Evolutionary conservation across 768 basidiomycete genomes (phyloP).

Genomic region (Sistotremastrum niveocremeum): DNA sequence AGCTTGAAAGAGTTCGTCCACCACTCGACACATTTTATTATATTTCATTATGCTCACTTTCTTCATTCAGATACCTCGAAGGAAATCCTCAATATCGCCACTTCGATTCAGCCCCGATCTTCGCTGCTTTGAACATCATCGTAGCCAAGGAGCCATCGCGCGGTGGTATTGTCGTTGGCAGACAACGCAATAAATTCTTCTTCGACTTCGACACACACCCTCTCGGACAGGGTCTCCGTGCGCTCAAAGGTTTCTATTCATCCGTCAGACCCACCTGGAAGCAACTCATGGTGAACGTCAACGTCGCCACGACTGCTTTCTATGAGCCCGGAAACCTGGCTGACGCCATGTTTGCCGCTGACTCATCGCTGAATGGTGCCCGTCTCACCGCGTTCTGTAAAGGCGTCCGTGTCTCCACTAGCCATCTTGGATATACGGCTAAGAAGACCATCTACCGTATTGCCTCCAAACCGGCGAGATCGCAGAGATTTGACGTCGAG

Average conservation of each 20-base stretch:
- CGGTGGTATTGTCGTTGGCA: constrained; percentile 46
- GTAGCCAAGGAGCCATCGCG: constrained; percentile 39
- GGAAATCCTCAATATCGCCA: constrained; percentile 41
- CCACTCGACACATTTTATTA: background rate
- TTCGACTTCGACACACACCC: constrained; percentile 23
- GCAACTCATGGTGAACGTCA: constrained; percentile 42
- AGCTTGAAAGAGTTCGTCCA: constrained; percentile 24
- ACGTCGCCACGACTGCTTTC: constrained; percentile 37
- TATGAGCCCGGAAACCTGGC: constrained; percentile 45
- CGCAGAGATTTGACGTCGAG: constrained; percentile 44
- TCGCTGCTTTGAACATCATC: constrained; percentile 54
- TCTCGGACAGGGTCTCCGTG: constrained; percentile 41
- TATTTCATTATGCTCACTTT: background rate
- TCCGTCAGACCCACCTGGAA: constrained; percentile 27
- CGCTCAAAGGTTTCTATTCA: constrained; percentile 39
- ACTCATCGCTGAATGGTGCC: constrained; percentile 41
- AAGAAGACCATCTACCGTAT: constrained; percentile 56
- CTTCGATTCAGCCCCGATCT: constrained; percentile 42
- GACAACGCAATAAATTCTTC: constrained; percentile 44
- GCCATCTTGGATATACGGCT: constrained; percentile 46
- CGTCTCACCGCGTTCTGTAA: constrained; percentile 47
- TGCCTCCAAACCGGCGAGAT: constrained; percentile 28
- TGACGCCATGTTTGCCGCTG: constrained; percentile 39
- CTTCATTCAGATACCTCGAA: constrained; percentile 33
- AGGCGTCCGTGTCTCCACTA: constrained; percentile 51